Evolutionary conservation across 2,329 filamentous ascomycete genomes (phyloP), one percentile per base, ranked within the genome.

Genomic region (Sarocladiaceae sp.): DNA sequence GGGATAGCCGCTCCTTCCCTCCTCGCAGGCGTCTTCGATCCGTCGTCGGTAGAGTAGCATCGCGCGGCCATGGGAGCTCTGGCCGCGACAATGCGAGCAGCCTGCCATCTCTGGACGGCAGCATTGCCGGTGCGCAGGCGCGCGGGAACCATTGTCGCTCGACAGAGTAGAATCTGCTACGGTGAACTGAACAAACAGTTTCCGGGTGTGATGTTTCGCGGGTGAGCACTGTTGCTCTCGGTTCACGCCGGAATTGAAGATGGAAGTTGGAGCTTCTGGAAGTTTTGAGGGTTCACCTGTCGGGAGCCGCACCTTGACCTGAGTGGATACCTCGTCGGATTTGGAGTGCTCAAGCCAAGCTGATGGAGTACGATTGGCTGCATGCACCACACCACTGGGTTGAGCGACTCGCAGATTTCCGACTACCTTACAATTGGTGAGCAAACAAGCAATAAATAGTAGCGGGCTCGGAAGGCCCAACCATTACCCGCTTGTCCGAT

Each of bases 11-110:
- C 63, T 58, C 50, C 29, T 26, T 50, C 47, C 20, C 33, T 33
- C 31, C 20, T 36, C 10, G 47, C 47, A n/a, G 56, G 60, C 5
- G 61, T 52, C 49, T 63, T 68, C 47, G 64, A 66, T 65, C 55
- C 71, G 67, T 26, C 58, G 10, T 69, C 66, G 42, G 67, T 71
- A 40, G 62, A 59, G 49, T 69, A 71, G 54, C 54, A 58, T 58
- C 68, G 66, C 18, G 49, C 28, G 39, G 56, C 35, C 47, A 54
- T 52, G 51, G 57, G 36, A 13, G 17, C 47, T 26, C 25, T 42
- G 22, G 10, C 40, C 29, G 51, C 12, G 4, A n/a, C 44, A 13
- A 48, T 17, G 12, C 42, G 47, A 50, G 52, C 48, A 52, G 54
- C 50, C 17, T 40, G 37, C 42, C 28, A 44, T 52, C 49, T 52